phyloP scores from a whole-genome alignment of 768 basidiomycete genomes.

The Mycena polygramma region DNA sequence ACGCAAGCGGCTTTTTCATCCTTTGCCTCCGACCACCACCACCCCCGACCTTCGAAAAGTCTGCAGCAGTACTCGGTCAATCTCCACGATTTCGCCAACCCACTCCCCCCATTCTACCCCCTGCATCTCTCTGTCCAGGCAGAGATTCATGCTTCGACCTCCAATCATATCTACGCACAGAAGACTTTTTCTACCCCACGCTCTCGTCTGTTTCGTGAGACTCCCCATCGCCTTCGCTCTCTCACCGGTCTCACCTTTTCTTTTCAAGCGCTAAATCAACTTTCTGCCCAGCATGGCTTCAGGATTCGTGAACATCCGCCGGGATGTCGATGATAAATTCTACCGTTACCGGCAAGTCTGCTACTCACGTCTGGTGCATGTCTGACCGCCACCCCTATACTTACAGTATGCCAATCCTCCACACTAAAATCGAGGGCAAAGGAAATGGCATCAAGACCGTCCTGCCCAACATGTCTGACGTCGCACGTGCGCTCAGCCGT shows the following conservation, averaged over 20 bases:
- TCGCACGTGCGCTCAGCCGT: constrained; percentile 94
- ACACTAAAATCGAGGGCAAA: constrained; percentile 98
- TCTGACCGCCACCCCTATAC: constrained; percentile 28
- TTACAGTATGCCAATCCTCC: constrained; percentile 91
- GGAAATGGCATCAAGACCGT: constrained; percentile 99
- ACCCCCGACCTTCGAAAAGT: constrained; percentile 15
- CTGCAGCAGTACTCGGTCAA: constrained; percentile 31
- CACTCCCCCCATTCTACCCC: constrained; percentile 54
- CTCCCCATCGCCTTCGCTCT: not conserved
- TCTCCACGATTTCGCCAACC: constrained; percentile 77
- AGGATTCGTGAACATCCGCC: constrained; percentile 92
- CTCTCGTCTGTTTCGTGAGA: constrained; percentile 67
- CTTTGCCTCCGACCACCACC: constrained; percentile 18
- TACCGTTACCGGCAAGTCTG: constrained; percentile 87
- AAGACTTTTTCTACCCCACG: constrained; percentile 64
- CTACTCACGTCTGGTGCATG: not conserved
- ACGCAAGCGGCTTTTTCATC: constrained; percentile 20
- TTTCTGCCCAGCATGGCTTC: constrained; percentile 84
- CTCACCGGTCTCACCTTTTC: not conserved
- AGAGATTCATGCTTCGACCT: constrained; percentile 96
- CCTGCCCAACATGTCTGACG: constrained; percentile 97
- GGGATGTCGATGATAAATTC: constrained; percentile 97
- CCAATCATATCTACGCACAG: constrained; percentile 80
- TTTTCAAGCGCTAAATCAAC: constrained; percentile 67
- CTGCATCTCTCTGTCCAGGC: constrained; percentile 73